Conservation (phyloP, 2,329 filamentous ascomycete genomes). For the Fusarium domesticum region DNA sequence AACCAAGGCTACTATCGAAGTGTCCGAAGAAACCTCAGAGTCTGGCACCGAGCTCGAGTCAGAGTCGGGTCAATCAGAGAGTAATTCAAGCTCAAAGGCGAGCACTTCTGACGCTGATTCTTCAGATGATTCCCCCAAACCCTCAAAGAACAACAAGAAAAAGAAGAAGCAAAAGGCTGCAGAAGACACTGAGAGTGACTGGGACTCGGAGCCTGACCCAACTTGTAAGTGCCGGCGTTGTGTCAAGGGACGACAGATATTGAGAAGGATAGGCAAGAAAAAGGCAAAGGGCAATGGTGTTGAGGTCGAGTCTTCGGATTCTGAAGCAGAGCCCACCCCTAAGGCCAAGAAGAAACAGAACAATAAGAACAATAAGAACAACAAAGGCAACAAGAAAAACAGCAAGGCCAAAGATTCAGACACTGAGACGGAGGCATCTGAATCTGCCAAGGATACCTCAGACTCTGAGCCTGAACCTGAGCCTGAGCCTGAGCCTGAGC, state of each 20-base stretch:
- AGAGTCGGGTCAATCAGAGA: constrained; percentile 25
- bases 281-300: constrained; percentile 6
- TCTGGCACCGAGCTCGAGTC: constrained; percentile 18
- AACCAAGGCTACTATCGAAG: constrained; percentile 13
- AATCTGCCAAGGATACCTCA: constrained; percentile 21
- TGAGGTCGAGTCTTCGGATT: constrained; percentile 15
- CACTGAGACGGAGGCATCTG: constrained; percentile 26
- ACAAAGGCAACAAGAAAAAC: not conserved
- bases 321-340: constrained; percentile 19
- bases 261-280: constrained; percentile 24
- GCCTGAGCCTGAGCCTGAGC: constrained; percentile 17
- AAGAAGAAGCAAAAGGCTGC: constrained; percentile 13
- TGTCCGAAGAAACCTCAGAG: constrained; percentile 24
- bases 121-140: constrained; percentile 11
- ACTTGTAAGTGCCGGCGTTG: constrained; percentile 30
- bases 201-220: constrained; percentile 36
- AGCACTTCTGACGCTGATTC: constrained; percentile 19
- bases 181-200: constrained; percentile 25
- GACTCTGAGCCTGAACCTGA: constrained; percentile 19
- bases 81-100: constrained; percentile 11
- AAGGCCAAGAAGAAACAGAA: constrained; percentile 19
- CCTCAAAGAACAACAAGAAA: constrained; percentile 17
- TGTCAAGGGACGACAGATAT: constrained; percentile 19
- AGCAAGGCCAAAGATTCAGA: constrained; percentile 24
- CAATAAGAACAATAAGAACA: constrained; percentile 21